These are phyloP conservation scores for Fusarium illudens DNA, from an alignment of 2,329 filamentous ascomycete species.

Conservation along the genomic window DNA sequence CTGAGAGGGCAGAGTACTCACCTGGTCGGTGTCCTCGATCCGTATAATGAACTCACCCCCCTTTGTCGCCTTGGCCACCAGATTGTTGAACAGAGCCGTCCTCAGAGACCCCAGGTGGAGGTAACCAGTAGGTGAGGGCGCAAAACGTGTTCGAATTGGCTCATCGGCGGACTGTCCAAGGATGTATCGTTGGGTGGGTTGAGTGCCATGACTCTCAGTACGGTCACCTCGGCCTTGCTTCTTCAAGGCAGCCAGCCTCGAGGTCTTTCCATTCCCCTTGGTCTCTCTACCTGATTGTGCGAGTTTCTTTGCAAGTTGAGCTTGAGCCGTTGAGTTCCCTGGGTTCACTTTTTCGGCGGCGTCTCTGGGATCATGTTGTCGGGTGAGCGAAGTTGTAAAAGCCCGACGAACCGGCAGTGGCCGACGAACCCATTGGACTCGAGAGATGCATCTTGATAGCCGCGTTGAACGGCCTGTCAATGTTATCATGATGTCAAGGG, in stretches of 20 bases:
- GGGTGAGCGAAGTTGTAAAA: constrained; percentile 23
- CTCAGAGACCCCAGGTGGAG: constrained; percentile 90
- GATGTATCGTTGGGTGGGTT: constrained; percentile 39
- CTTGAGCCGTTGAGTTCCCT: not conserved
- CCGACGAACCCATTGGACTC: not conserved
- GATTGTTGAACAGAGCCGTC: constrained; percentile 94
- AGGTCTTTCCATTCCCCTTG: constrained; percentile 11
- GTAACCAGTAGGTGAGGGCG: constrained; percentile 93
- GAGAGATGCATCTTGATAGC: constrained; percentile 13
- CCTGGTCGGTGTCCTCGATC: constrained; percentile 95
- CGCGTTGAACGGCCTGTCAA: constrained; percentile 20
- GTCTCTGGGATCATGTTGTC: constrained; percentile 3
- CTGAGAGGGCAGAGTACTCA: constrained; percentile 49
- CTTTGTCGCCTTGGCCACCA: constrained; percentile 82
- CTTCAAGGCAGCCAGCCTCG: constrained; percentile 39
- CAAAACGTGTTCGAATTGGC: constrained; percentile 74
- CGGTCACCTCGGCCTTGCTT: constrained; percentile 17
- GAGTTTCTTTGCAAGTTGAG: not conserved
- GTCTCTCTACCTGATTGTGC: not conserved
- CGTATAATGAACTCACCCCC: constrained; percentile 90
- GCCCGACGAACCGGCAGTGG: constrained; percentile 11
- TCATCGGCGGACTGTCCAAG: constrained; percentile 62
- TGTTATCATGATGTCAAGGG: constrained; percentile 30
- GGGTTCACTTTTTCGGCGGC: constrained; percentile 6
- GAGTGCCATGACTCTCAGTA: not conserved